Base-by-base conservation (phyloP, 331 rosid genomes). In the Malus hybrid region DNA sequence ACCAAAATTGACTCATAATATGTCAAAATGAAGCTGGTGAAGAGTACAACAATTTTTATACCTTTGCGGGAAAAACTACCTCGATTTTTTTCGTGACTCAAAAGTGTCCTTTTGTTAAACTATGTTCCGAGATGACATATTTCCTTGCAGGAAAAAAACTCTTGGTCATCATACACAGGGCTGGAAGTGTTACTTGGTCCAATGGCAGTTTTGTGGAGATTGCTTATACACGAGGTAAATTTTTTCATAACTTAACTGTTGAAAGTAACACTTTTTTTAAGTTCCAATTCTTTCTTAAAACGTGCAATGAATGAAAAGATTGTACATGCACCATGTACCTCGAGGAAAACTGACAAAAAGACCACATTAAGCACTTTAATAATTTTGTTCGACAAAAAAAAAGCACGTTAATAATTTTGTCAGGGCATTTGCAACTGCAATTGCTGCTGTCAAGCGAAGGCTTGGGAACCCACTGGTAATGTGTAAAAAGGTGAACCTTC, bases 141-240 rank as follows among this genome's bases (percentile, higher is more conserved):
- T 85, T 74, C 63, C 75, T 83, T 80, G 82, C 83, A 92, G 97
- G 85, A 87, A 76, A 80, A 82, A 86, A 81, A 89, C 97, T 68
- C 75, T 86, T 63, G 71, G 90, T 65, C 73, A 68, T 83, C 86
- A 63, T 55, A 88, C 93, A 26, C 68, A 13, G 67, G 86, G 97
- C 81, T 66, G 71, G 82, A 88, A 78, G 80, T 92, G 93, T n/a
- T 84, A 81, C 73, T 79, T 87, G 81, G 82, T 66, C 75, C 92
- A 86, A 62, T 89, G 97, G 30, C 76, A 76, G 73, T 10, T 92
- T 3, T 89, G 97, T 68, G 97, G 97, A 80, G 97, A 92, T 84
- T 92, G 93, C 96, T 80, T 92, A 82, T 92, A 87, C 87, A 79
- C 26, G 36, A 88, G 97, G 97, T 92, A 80, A 85, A 26, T 30